Conservation (phyloP, 352 stramenopile species). For the Phytopythium litorale region DNA sequence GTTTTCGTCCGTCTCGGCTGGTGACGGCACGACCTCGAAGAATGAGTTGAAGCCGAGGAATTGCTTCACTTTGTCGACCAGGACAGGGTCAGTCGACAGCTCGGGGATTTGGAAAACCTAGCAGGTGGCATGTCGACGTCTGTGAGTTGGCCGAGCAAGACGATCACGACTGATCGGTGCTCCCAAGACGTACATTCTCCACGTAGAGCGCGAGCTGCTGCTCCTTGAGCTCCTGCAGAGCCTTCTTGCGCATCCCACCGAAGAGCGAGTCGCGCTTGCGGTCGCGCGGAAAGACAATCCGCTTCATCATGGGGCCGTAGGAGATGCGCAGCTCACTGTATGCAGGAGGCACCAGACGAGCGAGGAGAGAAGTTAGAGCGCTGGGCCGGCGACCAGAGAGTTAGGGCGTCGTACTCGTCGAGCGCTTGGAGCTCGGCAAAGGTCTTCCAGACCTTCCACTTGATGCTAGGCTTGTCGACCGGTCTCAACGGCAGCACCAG, state of each 20-base stretch:
- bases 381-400: background rate
- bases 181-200: conserved; percentile 29
- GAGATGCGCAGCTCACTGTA: conserved; percentile 54
- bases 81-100: conserved; percentile 30
- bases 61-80: conserved; percentile 39
- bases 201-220: conserved; percentile 74
- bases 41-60: conserved; percentile 69
- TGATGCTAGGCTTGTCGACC: conserved; percentile 65
- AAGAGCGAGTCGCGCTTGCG: conserved; percentile 76
- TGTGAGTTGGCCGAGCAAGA: background rate
- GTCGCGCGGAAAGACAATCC: conserved; percentile 55
- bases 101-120: conserved; percentile 54
- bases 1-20: background rate
- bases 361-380: background rate
- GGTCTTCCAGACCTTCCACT: conserved; percentile 78
- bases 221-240: conserved; percentile 58
- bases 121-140: conserved; percentile 3
- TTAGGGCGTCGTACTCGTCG: conserved; percentile 45
- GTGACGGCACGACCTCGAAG: conserved; percentile 44
- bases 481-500: conserved; percentile 42
- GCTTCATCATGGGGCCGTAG: conserved; percentile 49
- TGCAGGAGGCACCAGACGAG: background rate
- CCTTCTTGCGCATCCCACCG: conserved; percentile 61
- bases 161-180: background rate
- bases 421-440: conserved; percentile 62